phyloP scores from a whole-genome alignment of 2,329 filamentous ascomycete genomes.

The Ceratocystis colombiana region DNA sequence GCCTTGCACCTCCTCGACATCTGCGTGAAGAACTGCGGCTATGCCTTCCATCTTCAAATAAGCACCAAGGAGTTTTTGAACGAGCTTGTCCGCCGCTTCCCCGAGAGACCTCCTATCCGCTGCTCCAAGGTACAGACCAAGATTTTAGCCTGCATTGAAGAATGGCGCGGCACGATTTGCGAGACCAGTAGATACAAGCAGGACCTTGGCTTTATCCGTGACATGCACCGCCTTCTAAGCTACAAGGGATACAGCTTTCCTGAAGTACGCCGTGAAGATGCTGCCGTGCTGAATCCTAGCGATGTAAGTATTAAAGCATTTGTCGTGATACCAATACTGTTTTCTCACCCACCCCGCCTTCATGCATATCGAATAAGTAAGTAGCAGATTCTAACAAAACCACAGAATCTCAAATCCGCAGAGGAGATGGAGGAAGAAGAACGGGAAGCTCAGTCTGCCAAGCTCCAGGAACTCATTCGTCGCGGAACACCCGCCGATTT shows the following conservation, averaged over 20 bases:
- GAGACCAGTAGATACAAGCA: constrained; percentile 97
- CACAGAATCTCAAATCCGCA: constrained; percentile 80
- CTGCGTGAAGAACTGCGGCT: constrained; percentile 99
- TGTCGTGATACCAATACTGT: not conserved
- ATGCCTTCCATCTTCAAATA: constrained; percentile 96
- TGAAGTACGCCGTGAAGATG: constrained; percentile 83
- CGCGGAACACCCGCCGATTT: constrained; percentile 84
- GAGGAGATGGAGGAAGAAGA: constrained; percentile 99
- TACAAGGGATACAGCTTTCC: constrained; percentile 98
- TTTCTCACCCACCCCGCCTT: not conserved
- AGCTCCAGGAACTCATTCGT: constrained; percentile 91
- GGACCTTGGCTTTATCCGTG: constrained; percentile 87
- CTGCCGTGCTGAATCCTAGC: constrained; percentile 89
- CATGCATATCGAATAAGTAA: not conserved
- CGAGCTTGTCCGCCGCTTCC: constrained; percentile 90
- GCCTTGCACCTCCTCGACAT: constrained; percentile 91
- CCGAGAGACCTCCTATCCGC: constrained; percentile 80
- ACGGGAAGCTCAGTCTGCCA: constrained; percentile 87
- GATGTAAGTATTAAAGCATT: constrained; percentile 54
- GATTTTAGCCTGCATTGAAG: constrained; percentile 92
- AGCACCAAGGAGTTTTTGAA: constrained; percentile 98
- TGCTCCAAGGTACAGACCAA: constrained; percentile 78
- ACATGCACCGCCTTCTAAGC: constrained; percentile 91
- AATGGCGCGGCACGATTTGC: constrained; percentile 97
- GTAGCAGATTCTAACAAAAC: constrained; percentile 11